Conservation (phyloP, 495 filamentous ascomycete genomes). For the Elaphomyces granulatus region DNA sequence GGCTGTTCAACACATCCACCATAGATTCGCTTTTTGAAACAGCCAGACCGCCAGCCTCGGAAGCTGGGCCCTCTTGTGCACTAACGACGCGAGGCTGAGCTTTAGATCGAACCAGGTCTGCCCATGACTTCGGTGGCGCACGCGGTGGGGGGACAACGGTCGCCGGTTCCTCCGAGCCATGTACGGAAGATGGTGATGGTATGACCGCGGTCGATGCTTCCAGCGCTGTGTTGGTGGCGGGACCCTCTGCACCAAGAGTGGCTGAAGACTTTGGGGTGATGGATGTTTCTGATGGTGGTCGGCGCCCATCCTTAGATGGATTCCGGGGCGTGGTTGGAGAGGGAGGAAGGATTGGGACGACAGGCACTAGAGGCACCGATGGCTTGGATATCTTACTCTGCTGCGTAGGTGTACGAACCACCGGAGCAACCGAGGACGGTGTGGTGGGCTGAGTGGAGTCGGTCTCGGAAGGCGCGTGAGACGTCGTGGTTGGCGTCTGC, state of each 20-base stretch:
- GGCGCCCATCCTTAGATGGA: conserved; percentile 27
- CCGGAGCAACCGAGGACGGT: conserved; percentile 40
- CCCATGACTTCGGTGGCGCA: conserved; percentile 56
- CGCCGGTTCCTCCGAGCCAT: conserved; percentile 17
- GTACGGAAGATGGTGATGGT: conserved; percentile 9
- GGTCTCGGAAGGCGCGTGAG: conserved; percentile 48
- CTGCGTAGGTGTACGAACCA: conserved; percentile 17
- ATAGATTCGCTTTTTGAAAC: conserved; percentile 46
- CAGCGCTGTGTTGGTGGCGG: conserved; percentile 10
- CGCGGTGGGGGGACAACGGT: conserved; percentile 29
- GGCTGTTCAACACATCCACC: conserved; percentile 54
- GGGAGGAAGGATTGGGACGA: conserved; percentile 53
- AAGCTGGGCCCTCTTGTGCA: conserved; percentile 11
- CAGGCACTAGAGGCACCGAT: conserved; percentile 41
- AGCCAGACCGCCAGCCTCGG: conserved; percentile 32
- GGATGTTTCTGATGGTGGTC: conserved; percentile 23
- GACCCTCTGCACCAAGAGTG: conserved; percentile 8
- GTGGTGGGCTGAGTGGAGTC: conserved; percentile 58
- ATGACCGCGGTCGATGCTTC: conserved; percentile 9
- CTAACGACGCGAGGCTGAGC: conserved; percentile 16
- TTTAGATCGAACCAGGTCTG: conserved; percentile 52
- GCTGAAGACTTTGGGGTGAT: conserved; percentile 15
- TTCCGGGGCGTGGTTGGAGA: conserved; percentile 27
- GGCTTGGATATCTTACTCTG: conserved; percentile 32
- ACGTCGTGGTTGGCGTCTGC: conserved; percentile 55